Base-by-base conservation (phyloP, 164 flowering plant species). In the Kalanchoe fedtschenkoi region DNA sequence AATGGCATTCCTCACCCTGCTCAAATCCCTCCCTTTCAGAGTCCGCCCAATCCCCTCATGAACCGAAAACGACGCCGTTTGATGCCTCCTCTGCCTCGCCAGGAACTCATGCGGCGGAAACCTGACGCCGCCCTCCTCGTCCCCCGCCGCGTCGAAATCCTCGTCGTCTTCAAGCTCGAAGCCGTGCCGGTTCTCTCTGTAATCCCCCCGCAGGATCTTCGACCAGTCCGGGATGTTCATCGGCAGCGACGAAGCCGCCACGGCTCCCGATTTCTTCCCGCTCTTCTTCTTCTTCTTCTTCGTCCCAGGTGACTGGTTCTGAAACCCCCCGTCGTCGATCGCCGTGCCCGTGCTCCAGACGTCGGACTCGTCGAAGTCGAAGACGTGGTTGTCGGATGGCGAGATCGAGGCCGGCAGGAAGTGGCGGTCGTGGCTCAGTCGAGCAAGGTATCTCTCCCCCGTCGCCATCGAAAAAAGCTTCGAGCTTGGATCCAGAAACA, bases 311-410 rank as follows among this genome's bases (percentile, higher is more conserved):
- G 33, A 58, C 24, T 68, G 29, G 14, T 61, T 75, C 30, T 70
- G 72, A 35, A 60, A 62, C 62, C 76, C 83, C 28, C 82, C 79
- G 33, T 83, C 76, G 16, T 60, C 56, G 8, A 11, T 28, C 2
- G 80, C 66, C 14, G 65, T 68, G 7, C 66, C 58, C 24, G 77
- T 32, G 64, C 58, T 68, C 80, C 78, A 81, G 58, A 84, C 26
- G 41, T 84, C 89, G 26, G 86, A 76, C 60, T 84, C 89, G 53
- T 81, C 77, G 66, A 80, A 69, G 62, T 83, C 88, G 69, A 71
- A 73, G 1, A 66, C 47, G 37, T 72, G 42, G 26, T n/a, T n/a
- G n/a, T 84, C 22, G 13, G 58, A 44, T 44, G n/a, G n/a, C n/a
- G n/a, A n/a, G n/a, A n/a, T n/a, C n/a, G n/a, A n/a, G n/a, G n/a